Evolutionary conservation across 1,139 yeast species (phyloP).

Genomic region (Magnusiomyces suaveolens): DNA sequence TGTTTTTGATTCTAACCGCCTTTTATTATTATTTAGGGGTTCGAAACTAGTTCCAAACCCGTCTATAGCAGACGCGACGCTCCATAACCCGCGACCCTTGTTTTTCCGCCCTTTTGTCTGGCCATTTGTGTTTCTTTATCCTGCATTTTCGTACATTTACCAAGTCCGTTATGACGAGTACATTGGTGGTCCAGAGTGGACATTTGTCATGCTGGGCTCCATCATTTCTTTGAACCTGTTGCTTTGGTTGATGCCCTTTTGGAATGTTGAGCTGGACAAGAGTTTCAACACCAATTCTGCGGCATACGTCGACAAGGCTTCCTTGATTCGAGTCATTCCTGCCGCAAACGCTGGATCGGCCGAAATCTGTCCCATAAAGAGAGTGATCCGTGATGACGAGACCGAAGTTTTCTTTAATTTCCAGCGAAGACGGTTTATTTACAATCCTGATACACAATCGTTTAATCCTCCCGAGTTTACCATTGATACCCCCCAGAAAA

Average conservation of each 20-base stretch:
- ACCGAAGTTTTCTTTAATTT: conserved; percentile 65
- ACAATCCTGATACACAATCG: conserved; percentile 42
- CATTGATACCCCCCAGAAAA: conserved; percentile 47
- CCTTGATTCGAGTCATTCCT: conserved; percentile 66
- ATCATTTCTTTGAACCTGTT: conserved; percentile 64
- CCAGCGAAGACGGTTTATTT: conserved; percentile 87
- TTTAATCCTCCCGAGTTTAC: conserved; percentile 78
- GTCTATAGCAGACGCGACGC: conserved; percentile 53
- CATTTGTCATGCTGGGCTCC: conserved; percentile 74
- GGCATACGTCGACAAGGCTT: conserved; percentile 49
- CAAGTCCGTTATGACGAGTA: conserved; percentile 63
- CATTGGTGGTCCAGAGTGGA: conserved; percentile 71
- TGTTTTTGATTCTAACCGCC: background rate
- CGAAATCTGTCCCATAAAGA: conserved; percentile 57
- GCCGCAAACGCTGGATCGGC: conserved; percentile 81
- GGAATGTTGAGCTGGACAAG: conserved; percentile 71
- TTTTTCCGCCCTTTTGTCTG: conserved; percentile 67
- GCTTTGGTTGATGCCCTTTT: conserved; percentile 86
- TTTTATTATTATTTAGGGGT: conserved; percentile 5
- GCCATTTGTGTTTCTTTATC: conserved; percentile 77
- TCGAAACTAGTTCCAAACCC: conserved; percentile 37
- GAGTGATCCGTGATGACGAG: conserved; percentile 51
- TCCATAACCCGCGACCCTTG: conserved; percentile 60
- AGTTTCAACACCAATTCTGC: conserved; percentile 55
- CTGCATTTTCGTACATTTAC: conserved; percentile 61